Conservation (phyloP, 2,329 filamentous ascomycete genomes). For the Curvularia spicifera region DNA sequence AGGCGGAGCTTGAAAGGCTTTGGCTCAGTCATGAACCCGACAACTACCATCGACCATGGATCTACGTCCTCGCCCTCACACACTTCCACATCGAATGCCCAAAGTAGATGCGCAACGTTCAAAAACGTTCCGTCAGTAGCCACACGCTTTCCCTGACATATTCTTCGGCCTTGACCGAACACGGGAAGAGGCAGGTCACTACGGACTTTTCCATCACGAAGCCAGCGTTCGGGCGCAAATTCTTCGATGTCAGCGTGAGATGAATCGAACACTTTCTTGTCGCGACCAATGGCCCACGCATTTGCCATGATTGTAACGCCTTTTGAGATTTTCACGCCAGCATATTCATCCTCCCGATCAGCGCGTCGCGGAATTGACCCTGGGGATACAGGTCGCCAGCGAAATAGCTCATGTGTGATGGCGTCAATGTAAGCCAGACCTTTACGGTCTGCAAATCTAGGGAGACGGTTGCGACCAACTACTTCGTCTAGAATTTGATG, state of each 20-base stretch:
- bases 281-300: slow-evolving; percentile 18
- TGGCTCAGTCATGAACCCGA: slow-evolving; percentile 20
- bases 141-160: slow-evolving; percentile 20
- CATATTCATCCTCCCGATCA: slow-evolving; percentile 12
- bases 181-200: slow-evolving; percentile 16
- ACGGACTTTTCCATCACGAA: slow-evolving; percentile 14
- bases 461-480: slow-evolving; percentile 15
- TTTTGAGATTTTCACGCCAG: slow-evolving; percentile 12
- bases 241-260: slow-evolving; percentile 6
- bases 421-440: slow-evolving; percentile 18
- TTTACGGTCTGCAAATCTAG: slow-evolving; percentile 10
- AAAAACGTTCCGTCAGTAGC: slow-evolving; percentile 17
- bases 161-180: slow-evolving; percentile 19
- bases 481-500: slow-evolving; percentile 14
- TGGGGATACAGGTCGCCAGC: slow-evolving; percentile 19
- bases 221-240: slow-evolving; percentile 18
- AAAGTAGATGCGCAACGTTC: slow-evolving; percentile 15
- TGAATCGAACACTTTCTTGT: slow-evolving; percentile 17
- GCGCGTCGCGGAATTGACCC: slow-evolving; percentile 17
- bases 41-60: slow-evolving; percentile 15
- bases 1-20: slow-evolving; percentile 16
- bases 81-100: slow-evolving; percentile 15
- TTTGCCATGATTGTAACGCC: slow-evolving; percentile 19
- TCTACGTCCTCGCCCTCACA: slow-evolving; percentile 11
- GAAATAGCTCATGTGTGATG: slow-evolving; percentile 13